These are phyloP conservation scores for Miamiensis avidus DNA, from an alignment of 169 alveolate genomes.

Conservation along the genomic window DNA sequence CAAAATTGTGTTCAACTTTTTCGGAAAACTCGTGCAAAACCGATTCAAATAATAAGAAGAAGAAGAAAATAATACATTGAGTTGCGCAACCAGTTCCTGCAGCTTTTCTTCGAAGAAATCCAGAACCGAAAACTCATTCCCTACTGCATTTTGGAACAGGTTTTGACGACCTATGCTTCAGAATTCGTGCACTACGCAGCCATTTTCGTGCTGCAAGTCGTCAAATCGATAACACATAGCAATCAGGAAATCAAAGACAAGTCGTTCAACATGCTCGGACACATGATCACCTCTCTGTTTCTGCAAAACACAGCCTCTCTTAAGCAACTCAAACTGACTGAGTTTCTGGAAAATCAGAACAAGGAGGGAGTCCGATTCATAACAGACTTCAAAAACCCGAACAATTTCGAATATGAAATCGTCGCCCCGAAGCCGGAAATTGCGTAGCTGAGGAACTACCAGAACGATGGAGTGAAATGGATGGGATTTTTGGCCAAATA, in stretches of 20 bases:
- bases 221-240: constrained; percentile 3
- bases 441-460: constrained; percentile 70
- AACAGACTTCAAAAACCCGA: constrained; percentile 3
- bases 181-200: constrained; percentile 7
- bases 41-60: too few species aligned
- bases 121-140: too few species aligned
- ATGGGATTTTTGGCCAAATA: constrained; percentile 71
- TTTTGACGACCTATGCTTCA: background rate
- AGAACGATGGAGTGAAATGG: constrained; percentile 86
- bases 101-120: too few species aligned
- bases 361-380: constrained; percentile 6
- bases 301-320: background rate
- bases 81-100: too few species aligned
- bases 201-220: constrained; percentile 17
- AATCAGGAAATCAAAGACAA: background rate
- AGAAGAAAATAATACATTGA: too few species aligned
- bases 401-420: constrained; percentile 45
- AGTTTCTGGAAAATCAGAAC: background rate
- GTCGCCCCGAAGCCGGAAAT: background rate
- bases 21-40: too few species aligned
- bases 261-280: constrained; percentile 7
- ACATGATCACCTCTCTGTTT: constrained; percentile 9
- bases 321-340: background rate
- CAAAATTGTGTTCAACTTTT: too few species aligned
- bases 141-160: background rate